Base-by-base conservation (phyloP, 306 rosid genomes). In the Rosa multiflora region DNA sequence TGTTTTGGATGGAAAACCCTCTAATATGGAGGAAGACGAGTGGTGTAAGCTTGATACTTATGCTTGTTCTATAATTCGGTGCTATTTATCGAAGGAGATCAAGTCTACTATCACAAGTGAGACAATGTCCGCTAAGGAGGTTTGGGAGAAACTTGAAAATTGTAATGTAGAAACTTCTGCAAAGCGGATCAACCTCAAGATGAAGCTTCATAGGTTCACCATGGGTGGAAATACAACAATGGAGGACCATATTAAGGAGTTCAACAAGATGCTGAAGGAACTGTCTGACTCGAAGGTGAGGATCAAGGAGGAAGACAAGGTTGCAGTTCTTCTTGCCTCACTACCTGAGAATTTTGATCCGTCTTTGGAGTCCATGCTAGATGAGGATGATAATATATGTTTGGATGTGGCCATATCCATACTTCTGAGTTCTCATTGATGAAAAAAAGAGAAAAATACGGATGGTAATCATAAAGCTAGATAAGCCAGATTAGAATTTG, bases 151-250 rank as follows among this genome's bases (percentile, higher is more conserved):
- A 59, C 35, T 59, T 59, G 66, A 59, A n/a, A 21, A 21, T 7
- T 1, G 15, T 23, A 23, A 0, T 23, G 67, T 21, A 59, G 67
- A 59, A 59, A 21, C 13, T 23, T 56, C 14, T 3, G 67, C 5
- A 59, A 59, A 23, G 67, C 37, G 37, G 67, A 59, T 59, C 37
- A 23, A 59, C 67, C 67, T 59, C 67, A 59, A 59, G 67, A 59
- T 23, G 17, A 26, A 59, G 67, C 67, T 59, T 59, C 37, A 8
- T 59, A 26, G 15, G 32, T 21, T 59, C 17, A 59, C 17, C 67
- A 59, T 23, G 67, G 35, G 15, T 26, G 67, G 23, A 59, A 10
- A 59, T 59, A 59, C 67, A 23, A 26, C 67, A 59, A 59, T 10
- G 67, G 37, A 59, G 15, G 67, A 59, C 67, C 67, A 59, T 59